phyloP scores from a whole-genome alignment of 768 basidiomycete genomes.

The Hydnomerulius pinastri region DNA sequence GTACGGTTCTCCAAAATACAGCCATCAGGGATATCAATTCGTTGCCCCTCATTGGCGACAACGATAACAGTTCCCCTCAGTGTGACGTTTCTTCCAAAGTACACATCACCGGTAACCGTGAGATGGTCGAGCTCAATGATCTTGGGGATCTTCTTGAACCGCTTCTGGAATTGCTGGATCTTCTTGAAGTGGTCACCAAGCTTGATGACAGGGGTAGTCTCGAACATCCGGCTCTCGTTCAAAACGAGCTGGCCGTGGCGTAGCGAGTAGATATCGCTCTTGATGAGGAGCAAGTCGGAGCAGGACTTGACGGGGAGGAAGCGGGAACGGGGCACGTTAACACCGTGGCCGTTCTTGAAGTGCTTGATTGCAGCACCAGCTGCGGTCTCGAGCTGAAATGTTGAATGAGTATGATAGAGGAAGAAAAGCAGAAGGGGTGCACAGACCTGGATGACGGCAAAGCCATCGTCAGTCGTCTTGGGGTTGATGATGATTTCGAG shows the following conservation, averaged over 20 bases:
- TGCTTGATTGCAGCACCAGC: conserved; percentile 78
- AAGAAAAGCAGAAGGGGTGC: neutral
- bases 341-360: conserved; percentile 63
- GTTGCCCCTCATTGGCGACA: conserved; percentile 76
- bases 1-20: conserved; percentile 68
- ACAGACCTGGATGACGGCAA: conserved; percentile 63
- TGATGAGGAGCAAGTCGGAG: conserved; percentile 67
- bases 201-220: conserved; percentile 71
- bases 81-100: conserved; percentile 66
- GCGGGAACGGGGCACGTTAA: conserved; percentile 72
- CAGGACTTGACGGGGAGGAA: conserved; percentile 70
- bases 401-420: neutral
- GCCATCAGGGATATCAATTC: conserved; percentile 76
- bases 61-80: conserved; percentile 70
- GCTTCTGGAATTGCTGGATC: conserved; percentile 68
- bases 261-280: conserved; percentile 68
- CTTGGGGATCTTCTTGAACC: conserved; percentile 75
- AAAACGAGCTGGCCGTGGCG: conserved; percentile 69
- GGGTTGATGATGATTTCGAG: conserved; percentile 82
- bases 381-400: conserved; percentile 64
- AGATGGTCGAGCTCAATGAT: conserved; percentile 75
- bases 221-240: conserved; percentile 59
- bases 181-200: conserved; percentile 80
- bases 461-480: conserved; percentile 68
- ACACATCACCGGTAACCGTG: conserved; percentile 69